These are phyloP conservation scores for Neofusicoccum sp. DNA, from an alignment of 2,329 filamentous ascomycete genomes.

Conservation along the genomic window DNA sequence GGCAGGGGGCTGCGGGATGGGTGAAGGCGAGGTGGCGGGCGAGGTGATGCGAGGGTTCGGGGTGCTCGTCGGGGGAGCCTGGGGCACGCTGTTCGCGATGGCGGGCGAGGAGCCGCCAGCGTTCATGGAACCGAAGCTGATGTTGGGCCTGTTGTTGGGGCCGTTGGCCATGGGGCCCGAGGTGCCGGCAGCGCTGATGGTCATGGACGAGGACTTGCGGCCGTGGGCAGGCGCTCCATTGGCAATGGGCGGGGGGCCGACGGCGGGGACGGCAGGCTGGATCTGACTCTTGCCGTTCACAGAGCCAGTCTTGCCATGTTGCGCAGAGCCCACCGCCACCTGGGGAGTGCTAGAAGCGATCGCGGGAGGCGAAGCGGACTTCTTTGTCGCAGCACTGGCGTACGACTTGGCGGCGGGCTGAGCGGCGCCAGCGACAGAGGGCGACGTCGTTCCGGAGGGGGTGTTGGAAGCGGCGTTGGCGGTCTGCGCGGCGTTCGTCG, in stretches of 20 bases:
- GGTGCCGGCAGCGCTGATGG: slow-evolving; percentile 81
- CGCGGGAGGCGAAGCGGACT: slow-evolving; percentile 47
- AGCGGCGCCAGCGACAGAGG: slow-evolving; percentile 54
- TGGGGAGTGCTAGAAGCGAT: slow-evolving; percentile 53
- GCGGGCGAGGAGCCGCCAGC: slow-evolving; percentile 60
- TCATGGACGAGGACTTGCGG: slow-evolving; percentile 85
- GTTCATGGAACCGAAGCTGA: slow-evolving; percentile 78
- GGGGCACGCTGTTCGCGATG: slow-evolving; percentile 65
- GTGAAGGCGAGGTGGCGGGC: slow-evolving; percentile 84
- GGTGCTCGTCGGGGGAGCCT: slow-evolving; percentile 61
- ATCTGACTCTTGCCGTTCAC: slow-evolving; percentile 81
- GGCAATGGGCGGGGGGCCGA: slow-evolving; percentile 59
- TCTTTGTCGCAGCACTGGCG: slow-evolving; percentile 62
- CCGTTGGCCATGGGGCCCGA: slow-evolving; percentile 76
- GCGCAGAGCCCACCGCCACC: slow-evolving; percentile 54
- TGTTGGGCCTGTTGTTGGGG: slow-evolving; percentile 59
- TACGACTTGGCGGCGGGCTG: slow-evolving; percentile 58
- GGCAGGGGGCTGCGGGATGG: slow-evolving; percentile 84
- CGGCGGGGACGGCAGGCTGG: slow-evolving; percentile 63
- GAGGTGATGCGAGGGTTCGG: slow-evolving; percentile 74
- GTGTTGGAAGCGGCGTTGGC: slow-evolving; percentile 49
- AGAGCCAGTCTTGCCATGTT: slow-evolving; percentile 40
- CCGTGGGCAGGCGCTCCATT: slow-evolving; percentile 69
- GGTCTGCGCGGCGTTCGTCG: slow-evolving; percentile 47
- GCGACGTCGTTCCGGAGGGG: slow-evolving; percentile 51